Evolutionary conservation across 2,329 filamentous ascomycete genomes (phyloP).

Genomic region (Aspergillaceae sp.): DNA sequence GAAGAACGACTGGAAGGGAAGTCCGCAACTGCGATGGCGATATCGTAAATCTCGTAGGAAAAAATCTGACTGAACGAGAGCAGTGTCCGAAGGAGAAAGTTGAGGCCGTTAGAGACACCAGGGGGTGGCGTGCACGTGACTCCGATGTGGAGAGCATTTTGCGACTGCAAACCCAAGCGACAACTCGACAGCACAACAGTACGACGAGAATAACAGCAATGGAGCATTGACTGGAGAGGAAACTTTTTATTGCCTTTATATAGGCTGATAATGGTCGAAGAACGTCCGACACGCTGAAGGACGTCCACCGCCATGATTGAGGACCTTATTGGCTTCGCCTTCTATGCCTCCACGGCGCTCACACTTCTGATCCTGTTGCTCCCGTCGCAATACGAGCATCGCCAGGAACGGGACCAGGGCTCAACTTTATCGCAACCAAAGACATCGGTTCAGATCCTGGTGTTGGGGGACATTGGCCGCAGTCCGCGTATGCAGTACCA

Average conservation of each 20-base stretch:
- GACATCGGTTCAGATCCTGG: constrained; percentile 67
- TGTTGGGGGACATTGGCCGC: constrained; percentile 88
- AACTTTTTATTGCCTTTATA: neutral
- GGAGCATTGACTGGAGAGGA: too few relatives aligned
- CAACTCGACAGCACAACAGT: neutral
- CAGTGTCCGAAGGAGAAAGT: neutral
- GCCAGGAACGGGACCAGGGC: constrained; percentile 11
- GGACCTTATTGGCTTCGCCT: constrained; percentile 26
- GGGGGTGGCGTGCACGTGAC: neutral
- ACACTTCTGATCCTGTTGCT: constrained; percentile 45
- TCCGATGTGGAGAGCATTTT: neutral
- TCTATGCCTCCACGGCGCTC: constrained; percentile 41
- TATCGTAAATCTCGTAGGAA: neutral
- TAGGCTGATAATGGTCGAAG: neutral
- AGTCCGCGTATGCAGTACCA: constrained; percentile 99
- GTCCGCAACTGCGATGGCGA: neutral
- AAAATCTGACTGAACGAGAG: too few relatives aligned
- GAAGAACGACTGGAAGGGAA: neutral
- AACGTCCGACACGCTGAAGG: neutral
- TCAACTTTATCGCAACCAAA: constrained; percentile 19
- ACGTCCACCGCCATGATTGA: constrained; percentile 24
- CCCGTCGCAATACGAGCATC: constrained; percentile 42
- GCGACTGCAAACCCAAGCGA: neutral
- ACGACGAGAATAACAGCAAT: too few relatives aligned
- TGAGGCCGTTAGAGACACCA: neutral